A percentile compares a stretch with the other conserved stretches of the same genome.
phyloP scores from a whole-genome alignment of 345 rosid species.

The Brassica nigra region DNA sequence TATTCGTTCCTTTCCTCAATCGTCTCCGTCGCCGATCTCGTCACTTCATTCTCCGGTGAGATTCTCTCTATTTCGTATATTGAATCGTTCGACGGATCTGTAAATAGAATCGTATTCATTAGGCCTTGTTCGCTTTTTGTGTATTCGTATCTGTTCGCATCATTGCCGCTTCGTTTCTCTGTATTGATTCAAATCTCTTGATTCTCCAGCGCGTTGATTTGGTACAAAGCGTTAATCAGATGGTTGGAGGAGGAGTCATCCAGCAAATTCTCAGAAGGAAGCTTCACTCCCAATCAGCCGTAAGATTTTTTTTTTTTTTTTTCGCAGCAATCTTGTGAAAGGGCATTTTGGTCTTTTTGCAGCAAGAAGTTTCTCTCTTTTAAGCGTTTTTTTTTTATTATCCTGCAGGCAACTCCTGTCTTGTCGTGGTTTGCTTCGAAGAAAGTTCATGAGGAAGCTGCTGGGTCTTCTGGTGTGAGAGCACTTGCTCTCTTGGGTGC shows the following conservation, averaged over 20 bases:
- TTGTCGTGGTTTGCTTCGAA: slow-evolving; percentile 63
- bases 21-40: slow-evolving; percentile 40
- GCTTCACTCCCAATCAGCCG: slow-evolving; percentile 64
- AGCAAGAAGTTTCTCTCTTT: background rate
- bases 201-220: slow-evolving; percentile 37
- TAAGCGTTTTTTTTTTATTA: background rate
- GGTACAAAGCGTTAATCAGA: slow-evolving; percentile 46
- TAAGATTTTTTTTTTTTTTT: slow-evolving; percentile 36
- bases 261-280: slow-evolving; percentile 86
- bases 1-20: slow-evolving; percentile 19
- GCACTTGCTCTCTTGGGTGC: slow-evolving; percentile 81
- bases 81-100: background rate
- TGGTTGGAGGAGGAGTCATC: slow-evolving; percentile 94
- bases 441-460: slow-evolving; percentile 65
- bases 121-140: no score
- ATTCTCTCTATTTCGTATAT: background rate
- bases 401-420: slow-evolving; percentile 61
- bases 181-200: background rate
- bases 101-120: no score
- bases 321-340: background rate
- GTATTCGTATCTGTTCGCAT: no score
- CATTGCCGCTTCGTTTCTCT: no score
- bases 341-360: background rate
- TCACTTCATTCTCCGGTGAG: slow-evolving; percentile 35
- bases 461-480: slow-evolving; percentile 50